Evolutionary conservation across 371 early-diverging fungal species (phyloP).

Genomic region (Saksenaea vasiformis): DNA sequence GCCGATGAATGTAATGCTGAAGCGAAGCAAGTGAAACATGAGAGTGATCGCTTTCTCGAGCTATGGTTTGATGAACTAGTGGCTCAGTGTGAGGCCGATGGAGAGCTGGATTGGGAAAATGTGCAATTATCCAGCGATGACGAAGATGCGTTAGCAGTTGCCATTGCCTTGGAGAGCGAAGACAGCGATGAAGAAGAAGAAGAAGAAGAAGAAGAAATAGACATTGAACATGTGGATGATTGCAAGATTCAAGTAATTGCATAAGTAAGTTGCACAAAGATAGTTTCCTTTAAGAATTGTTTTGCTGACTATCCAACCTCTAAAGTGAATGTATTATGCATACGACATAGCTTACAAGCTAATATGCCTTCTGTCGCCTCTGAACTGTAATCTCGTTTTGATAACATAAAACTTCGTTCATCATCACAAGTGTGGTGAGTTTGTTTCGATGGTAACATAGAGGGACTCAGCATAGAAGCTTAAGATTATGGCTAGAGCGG

Average conservation of each 20-base stretch:
- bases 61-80: conserved; percentile 38
- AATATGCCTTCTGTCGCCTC: too few relatives aligned
- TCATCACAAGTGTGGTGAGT: too few relatives aligned
- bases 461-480: too few relatives aligned
- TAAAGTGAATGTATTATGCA: too few relatives aligned
- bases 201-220: conserved; percentile 13
- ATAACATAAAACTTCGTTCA: too few relatives aligned
- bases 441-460: too few relatives aligned
- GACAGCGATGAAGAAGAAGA: conserved; percentile 31
- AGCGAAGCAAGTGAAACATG: conserved; percentile 28
- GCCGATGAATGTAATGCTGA: conserved; percentile 24
- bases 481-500: too few relatives aligned
- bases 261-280: background rate
- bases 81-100: conserved; percentile 33
- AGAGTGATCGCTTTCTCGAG: conserved; percentile 33
- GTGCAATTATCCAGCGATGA: conserved; percentile 7
- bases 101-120: conserved; percentile 12
- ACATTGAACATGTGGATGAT: background rate
- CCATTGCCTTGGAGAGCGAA: conserved; percentile 13
- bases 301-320: too few relatives aligned
- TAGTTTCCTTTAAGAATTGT: too few relatives aligned
- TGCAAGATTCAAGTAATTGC: background rate
- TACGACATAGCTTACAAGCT: too few relatives aligned
- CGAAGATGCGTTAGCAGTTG: conserved; percentile 13
- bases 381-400: too few relatives aligned